Evolutionary conservation across 2,329 filamentous ascomycete genomes (phyloP).

Genomic region (Colletotrichum scovillei): DNA sequence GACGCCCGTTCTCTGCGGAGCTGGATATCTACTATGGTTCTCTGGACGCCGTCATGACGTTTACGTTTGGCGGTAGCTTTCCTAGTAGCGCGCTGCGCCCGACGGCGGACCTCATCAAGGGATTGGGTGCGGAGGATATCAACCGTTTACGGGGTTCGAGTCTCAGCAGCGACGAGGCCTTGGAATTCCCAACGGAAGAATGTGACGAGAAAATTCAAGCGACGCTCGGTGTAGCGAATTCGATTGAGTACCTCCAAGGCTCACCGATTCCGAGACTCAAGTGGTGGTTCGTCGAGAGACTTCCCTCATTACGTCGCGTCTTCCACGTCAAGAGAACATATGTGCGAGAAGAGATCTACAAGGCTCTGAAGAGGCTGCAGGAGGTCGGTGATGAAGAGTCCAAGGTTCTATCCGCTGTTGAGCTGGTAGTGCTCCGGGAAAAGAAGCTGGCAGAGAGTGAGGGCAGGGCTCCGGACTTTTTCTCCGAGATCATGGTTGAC

Average conservation of each 20-base stretch:
- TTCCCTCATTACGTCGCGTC: background rate
- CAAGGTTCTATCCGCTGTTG: constrained; percentile 25
- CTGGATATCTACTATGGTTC: constrained; percentile 44
- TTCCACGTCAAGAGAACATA: constrained; percentile 9
- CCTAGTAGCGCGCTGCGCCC: constrained; percentile 11
- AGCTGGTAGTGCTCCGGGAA: constrained; percentile 33
- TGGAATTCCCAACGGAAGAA: constrained; percentile 12
- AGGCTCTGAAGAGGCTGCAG: constrained; percentile 18
- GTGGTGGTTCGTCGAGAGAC: constrained; percentile 21
- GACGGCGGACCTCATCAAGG: background rate
- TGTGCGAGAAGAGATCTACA: constrained; percentile 20
- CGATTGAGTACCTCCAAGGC: constrained; percentile 14
- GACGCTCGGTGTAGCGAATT: constrained; percentile 18
- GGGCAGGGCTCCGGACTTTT: constrained; percentile 28
- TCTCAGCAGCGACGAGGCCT: background rate
- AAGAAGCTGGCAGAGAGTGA: constrained; percentile 31
- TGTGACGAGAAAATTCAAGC: constrained; percentile 28
- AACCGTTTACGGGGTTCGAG: background rate
- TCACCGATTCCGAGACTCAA: constrained; percentile 26
- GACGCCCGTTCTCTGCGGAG: constrained; percentile 44
- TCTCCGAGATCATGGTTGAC: constrained; percentile 19
- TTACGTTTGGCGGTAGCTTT: constrained; percentile 41
- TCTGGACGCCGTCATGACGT: constrained; percentile 46
- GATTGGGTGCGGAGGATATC: background rate
- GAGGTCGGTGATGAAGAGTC: constrained; percentile 16